These are phyloP conservation scores for Podila epigama DNA, from an alignment of 192 early-diverging fungal species.

Conservation along the genomic window DNA sequence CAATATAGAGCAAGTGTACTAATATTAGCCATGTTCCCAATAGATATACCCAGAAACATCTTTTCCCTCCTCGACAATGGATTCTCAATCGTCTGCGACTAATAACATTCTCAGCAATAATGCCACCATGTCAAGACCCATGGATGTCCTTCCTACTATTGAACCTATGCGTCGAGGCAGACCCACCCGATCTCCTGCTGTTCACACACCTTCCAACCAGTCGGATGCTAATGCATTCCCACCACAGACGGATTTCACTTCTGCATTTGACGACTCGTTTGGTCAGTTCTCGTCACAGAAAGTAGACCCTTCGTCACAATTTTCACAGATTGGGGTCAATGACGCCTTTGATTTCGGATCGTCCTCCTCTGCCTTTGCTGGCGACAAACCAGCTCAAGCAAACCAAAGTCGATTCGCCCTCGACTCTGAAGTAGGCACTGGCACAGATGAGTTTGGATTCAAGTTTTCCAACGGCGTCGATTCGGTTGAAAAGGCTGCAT, in stretches of 20 bases:
- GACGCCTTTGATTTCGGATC: slow-evolving; percentile 40
- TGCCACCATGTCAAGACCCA: slow-evolving; percentile 30
- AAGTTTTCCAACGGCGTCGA: background rate
- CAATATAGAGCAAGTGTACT: background rate
- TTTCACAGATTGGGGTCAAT: slow-evolving; percentile 32
- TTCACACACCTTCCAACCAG: background rate
- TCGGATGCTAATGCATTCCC: background rate
- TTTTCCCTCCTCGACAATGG: slow-evolving; percentile 3
- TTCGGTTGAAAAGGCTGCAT: too few species aligned
- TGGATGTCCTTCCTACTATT: slow-evolving; percentile 60
- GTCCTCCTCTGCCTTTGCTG: slow-evolving; percentile 1
- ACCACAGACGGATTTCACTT: slow-evolving; percentile 8
- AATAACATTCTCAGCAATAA: slow-evolving; percentile 42
- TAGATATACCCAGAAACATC: slow-evolving; percentile 46
- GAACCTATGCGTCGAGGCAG: slow-evolving; percentile 92
- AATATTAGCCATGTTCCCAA: slow-evolving; percentile 6
- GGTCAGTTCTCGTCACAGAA: slow-evolving; percentile 21
- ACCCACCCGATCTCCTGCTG: slow-evolving; percentile 59
- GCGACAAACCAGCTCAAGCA: background rate
- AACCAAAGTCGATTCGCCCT: slow-evolving; percentile 18
- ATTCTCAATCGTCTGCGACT: slow-evolving; percentile 33
- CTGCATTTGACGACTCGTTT: slow-evolving; percentile 48
- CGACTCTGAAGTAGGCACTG: slow-evolving; percentile 10
- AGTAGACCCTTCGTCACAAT: slow-evolving; percentile 24
- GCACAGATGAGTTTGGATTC: slow-evolving; percentile 34